phyloP scores from a whole-genome alignment of 148 eudicot genomes.

The Chenopodium suecicum region DNA sequence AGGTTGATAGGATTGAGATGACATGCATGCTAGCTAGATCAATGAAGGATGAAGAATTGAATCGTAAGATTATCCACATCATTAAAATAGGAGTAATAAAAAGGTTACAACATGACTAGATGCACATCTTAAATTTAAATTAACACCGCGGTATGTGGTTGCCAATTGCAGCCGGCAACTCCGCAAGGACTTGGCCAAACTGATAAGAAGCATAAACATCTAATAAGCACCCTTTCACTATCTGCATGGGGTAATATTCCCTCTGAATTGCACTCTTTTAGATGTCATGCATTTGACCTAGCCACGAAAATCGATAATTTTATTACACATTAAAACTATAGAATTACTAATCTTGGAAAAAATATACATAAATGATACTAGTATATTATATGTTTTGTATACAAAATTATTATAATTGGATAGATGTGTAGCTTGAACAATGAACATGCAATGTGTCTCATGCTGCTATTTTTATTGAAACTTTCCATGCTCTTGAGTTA shows the following conservation, averaged over 20 bases:
- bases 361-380: not conserved
- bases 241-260: slow-evolving; percentile 22
- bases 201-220: not conserved
- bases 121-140: no score
- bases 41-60: no score
- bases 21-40: no score
- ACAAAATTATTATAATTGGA: not conserved
- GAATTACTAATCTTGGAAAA: slow-evolving; percentile 13
- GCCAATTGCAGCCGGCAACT: slow-evolving; percentile 4
- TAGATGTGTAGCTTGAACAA: not conserved
- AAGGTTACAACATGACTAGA: no score
- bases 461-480: slow-evolving; percentile 1
- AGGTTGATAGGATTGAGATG: no score
- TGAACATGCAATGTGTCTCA: slow-evolving; percentile 8
- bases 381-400: not conserved
- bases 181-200: not conserved
- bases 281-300: slow-evolving; percentile 16
- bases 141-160: not conserved
- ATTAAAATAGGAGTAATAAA: no score
- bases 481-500: not conserved
- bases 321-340: not conserved
- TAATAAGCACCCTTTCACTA: slow-evolving; percentile 15
- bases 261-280: not conserved
- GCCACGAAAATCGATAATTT: not conserved
- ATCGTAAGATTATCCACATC: no score